Base-by-base conservation (phyloP, 495 filamentous ascomycete genomes). In the Lophiostoma macrostomum region DNA sequence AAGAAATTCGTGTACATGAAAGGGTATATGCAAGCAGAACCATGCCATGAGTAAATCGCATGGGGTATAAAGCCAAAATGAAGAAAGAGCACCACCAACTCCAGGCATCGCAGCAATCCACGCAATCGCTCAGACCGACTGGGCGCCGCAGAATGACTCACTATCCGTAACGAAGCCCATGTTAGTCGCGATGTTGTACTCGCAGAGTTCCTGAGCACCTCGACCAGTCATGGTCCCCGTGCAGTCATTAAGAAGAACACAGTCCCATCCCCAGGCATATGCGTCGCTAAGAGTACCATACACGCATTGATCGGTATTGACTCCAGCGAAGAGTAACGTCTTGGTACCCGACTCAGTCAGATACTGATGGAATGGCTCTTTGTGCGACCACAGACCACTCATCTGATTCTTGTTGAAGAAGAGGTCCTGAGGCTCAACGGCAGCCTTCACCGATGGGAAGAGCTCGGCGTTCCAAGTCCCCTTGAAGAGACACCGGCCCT, bases 271-370 rank as follows among this genome's bases (percentile, higher is more conserved):
- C 23, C 65, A 71, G 49, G 64, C 73, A 51, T 76, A 76, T 24
- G 74, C 76, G 67, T 81, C 77, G 30, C 67, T 67, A 27, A 80
- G 60, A n/a, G 74, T 80, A 2, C 76, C 76, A 23, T 72, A 67
- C 5, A 82, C 79, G 55, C 79, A 83, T 55, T 80, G 80, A 59
- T 83, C 78, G 1, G 77, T 80, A 58, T 82, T 82, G 5, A 80
- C 78, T 1, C 78, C 79, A 0, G 74, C 64, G 51, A 81, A 81
- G 3, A 83, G 53, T 13, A 83, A 59, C 3, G 76, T 80, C 11
- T 56, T 69, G 49, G 73, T 77, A 0, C 70, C 72, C 34, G 67
- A 47, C 23, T 54, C 13, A 29, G 66, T 56, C 19, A 76, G 52
- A 47, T 63, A 71, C 11, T 67, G 50, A 31, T 67, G 67, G 18